A percentile compares a stretch with the other conserved stretches of the same genome.
phyloP scores from a whole-genome alignment of 306 rosid species.

The Sicyos edulis region DNA sequence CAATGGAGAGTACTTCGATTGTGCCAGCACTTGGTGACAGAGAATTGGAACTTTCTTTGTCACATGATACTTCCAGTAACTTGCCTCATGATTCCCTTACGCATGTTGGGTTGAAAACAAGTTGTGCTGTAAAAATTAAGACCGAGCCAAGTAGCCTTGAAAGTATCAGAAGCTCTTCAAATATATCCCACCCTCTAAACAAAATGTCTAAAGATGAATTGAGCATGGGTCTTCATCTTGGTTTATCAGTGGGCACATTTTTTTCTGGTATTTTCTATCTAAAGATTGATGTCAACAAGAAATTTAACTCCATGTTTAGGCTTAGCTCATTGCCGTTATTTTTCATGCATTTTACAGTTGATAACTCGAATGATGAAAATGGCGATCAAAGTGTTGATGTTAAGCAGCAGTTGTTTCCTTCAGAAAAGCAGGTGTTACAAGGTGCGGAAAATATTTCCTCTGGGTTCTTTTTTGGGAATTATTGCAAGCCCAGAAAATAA shows the following conservation, averaged over 20 bases:
- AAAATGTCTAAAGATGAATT: conserved; percentile 44
- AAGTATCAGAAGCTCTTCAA: conserved; percentile 26
- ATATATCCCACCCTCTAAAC: conserved; percentile 35
- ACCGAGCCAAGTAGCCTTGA: conserved; percentile 35
- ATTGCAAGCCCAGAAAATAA: conserved; percentile 20
- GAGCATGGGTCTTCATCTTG: conserved; percentile 62
- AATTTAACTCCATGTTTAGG: background rate
- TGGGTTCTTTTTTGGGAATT: conserved; percentile 16
- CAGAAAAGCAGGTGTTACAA: conserved; percentile 27
- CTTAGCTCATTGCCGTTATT: conserved; percentile 26
- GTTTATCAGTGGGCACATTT: conserved; percentile 60
- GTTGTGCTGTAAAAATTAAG: conserved; percentile 30
- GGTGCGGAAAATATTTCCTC: conserved; percentile 38
- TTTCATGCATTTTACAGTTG: conserved; percentile 42
- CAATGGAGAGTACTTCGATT: conserved; percentile 25
- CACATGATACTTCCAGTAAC: conserved; percentile 35
- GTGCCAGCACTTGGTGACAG: conserved; percentile 36
- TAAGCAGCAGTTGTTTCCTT: conserved; percentile 30
- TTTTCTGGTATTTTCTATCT: conserved; percentile 47
- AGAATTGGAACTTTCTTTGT: conserved; percentile 57
- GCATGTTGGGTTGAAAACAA: conserved; percentile 33
- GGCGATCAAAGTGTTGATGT: conserved; percentile 40
- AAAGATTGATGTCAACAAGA: background rate
- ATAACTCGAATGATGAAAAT: conserved; percentile 30
- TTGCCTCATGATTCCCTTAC: conserved; percentile 40